Percentiles rank a stretch among this genome's conserved stretches.
These are phyloP conservation scores for Trichoderma citrinoviride DNA, from an alignment of 2,329 filamentous ascomycete genomes.

Conservation along the genomic window DNA sequence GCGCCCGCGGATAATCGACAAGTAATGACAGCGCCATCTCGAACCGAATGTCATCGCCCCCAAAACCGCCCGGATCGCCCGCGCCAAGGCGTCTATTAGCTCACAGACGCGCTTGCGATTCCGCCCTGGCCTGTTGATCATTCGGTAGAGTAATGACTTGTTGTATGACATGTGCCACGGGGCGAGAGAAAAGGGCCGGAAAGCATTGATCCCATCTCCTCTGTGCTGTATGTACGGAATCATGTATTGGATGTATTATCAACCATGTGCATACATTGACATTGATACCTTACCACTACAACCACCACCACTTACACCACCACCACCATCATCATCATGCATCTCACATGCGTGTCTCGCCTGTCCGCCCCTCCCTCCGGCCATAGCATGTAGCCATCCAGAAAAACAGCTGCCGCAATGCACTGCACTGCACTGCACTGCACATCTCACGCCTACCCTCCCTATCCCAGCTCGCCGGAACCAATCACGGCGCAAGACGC, in stretches of 20 bases:
- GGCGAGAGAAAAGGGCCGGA: background rate
- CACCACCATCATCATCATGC: background rate
- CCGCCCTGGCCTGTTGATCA: background rate
- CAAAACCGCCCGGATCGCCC: constrained; percentile 8
- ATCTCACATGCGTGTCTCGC: constrained; percentile 9
- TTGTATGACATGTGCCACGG: background rate
- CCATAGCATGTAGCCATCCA: background rate
- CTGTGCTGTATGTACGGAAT: background rate
- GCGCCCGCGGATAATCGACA: constrained; percentile 7
- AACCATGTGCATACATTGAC: background rate
- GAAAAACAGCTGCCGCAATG: background rate
- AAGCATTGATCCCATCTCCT: background rate
- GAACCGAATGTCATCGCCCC: background rate
- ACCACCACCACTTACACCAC: background rate
- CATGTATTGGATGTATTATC: too few species aligned
- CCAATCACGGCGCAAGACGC: constrained; percentile 8
- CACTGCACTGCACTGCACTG: too few species aligned
- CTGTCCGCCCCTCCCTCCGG: background rate
- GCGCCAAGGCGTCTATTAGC: constrained; percentile 14
- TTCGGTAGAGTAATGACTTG: too few species aligned
- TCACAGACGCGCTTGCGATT: constrained; percentile 11
- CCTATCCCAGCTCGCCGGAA: constrained; percentile 6
- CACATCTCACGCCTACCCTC: constrained; percentile 17
- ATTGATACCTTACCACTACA: background rate
- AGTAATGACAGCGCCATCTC: constrained; percentile 1